phyloP scores from a whole-genome alignment of 768 basidiomycete species.

The Omphalotus guepiniiformis region DNA sequence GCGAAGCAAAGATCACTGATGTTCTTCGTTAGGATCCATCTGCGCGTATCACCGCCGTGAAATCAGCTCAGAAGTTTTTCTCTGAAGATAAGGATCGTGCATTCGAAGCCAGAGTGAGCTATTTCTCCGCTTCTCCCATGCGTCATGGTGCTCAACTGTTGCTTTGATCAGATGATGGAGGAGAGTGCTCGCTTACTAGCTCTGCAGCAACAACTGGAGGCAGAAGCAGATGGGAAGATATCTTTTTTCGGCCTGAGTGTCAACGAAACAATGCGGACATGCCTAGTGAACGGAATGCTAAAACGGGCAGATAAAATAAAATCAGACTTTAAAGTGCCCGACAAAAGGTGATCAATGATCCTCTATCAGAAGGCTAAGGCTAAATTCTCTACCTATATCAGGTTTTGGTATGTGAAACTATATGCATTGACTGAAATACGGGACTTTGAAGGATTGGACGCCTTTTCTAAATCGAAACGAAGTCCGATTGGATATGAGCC shows the following conservation, averaged over 20 bases:
- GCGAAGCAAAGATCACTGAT: background rate
- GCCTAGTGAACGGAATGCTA: constrained; percentile 71
- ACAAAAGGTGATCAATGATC: constrained; percentile 67
- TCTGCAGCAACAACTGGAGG: constrained; percentile 84
- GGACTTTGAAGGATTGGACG: constrained; percentile 85
- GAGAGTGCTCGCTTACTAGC: constrained; percentile 74
- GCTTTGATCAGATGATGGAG: constrained; percentile 84
- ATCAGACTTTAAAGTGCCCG: constrained; percentile 89
- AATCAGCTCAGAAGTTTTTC: constrained; percentile 88
- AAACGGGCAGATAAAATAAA: constrained; percentile 90
- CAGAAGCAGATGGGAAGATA: constrained; percentile 75
- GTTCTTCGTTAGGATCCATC: constrained; percentile 54
- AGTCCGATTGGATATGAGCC: constrained; percentile 96
- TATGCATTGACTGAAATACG: constrained; percentile 72
- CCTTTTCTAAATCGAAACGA: constrained; percentile 81
- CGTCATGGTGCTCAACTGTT: too few relatives aligned
- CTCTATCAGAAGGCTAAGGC: too few relatives aligned
- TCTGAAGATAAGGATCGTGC: constrained; percentile 87
- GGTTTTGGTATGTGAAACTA: constrained; percentile 93
- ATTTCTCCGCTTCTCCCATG: too few relatives aligned
- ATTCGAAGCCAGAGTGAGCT: constrained; percentile 87
- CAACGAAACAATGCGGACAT: constrained; percentile 79
- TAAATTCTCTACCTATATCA: too few relatives aligned
- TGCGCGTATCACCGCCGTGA: constrained; percentile 67
- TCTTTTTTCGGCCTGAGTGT: constrained; percentile 80